Evolutionary conservation across 441 rosid genomes (phyloP).

Genomic region (Eutrema salsugineum): DNA sequence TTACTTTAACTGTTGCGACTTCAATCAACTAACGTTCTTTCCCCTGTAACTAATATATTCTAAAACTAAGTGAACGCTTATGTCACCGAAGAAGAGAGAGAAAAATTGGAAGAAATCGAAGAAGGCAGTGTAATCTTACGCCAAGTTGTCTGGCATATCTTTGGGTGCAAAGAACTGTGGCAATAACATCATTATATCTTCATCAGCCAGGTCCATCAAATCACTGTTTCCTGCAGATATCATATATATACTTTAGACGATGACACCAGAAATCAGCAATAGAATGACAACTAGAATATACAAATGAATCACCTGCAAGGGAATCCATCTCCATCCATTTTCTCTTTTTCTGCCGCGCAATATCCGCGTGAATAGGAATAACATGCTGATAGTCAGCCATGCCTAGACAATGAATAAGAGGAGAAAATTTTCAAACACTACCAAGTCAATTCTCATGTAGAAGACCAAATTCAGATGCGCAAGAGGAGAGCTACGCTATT

Average conservation of each 20-base stretch:
- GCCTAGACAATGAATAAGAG: slow-evolving; percentile 62
- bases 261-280: not conserved
- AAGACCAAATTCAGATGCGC: slow-evolving; percentile 2
- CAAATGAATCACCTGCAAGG: slow-evolving; percentile 42
- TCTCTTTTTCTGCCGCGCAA: slow-evolving; percentile 67
- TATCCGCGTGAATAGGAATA: slow-evolving; percentile 85
- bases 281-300: not conserved
- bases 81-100: not conserved
- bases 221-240: slow-evolving; percentile 44
- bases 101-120: not conserved
- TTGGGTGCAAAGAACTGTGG: slow-evolving; percentile 83
- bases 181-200: slow-evolving; percentile 76
- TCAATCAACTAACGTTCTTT: not conserved
- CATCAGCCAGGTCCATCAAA: slow-evolving; percentile 69
- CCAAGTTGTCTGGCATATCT: slow-evolving; percentile 75
- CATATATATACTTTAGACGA: not conserved
- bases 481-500: slow-evolving; percentile 14
- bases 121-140: slow-evolving; percentile 42
- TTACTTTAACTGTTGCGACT: not conserved
- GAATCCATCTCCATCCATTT: slow-evolving; percentile 60
- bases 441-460: not conserved
- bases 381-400: slow-evolving; percentile 99
- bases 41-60: not conserved
- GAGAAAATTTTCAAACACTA: not conserved
- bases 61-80: not conserved